Evolutionary conservation across 331 rosid genomes (phyloP), one percentile per base, ranked within the genome.

Genomic region (Quercus lobata): DNA sequence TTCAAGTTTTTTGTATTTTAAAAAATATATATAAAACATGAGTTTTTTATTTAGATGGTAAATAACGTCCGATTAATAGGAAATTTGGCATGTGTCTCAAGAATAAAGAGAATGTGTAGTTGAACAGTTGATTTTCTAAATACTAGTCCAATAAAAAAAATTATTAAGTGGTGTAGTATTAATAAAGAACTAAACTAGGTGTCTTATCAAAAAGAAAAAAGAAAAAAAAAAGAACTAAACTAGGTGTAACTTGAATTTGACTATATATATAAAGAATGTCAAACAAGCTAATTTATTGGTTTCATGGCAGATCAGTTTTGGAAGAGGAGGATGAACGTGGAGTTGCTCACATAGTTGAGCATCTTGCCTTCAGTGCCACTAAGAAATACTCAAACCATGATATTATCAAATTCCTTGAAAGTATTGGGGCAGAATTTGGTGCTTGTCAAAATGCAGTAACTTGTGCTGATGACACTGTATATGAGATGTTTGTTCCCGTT

Each of bases 321-420:
- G 99, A 95, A 86, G 99, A 95, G 85, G 99, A 95, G 65, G 94
- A 91, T 32, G 97, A 95, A 69, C 97, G 99, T 11, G 99, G 99
- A 81, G 96, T 95, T 82, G 97, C 98, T 76, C 99, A 95, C 90
- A 88, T 95, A 77, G 92, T 95, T 60, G 99, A 95, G 90, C 99
- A 95, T 74, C 99, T 95, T 79, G 97, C 99, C 72, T 95, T 95
- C 75, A 95, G 98, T 81, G 99, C 99, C 73, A 93, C 97, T 3
- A 71, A 69, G 89, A 89, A 82, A 52, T 95, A 95, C 83, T 91
- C 92, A 70, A 91, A 95, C 75, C 98, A 93, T 73, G 99, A 95
- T 74, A 93, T 95, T 24, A 78, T 95, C 80, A 93, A 90, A 57
- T 93, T 95, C 68, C 99, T 95, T 44, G 99, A 95, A 77, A 95